Evolutionary conservation across 2,329 filamentous ascomycete species (phyloP), one percentile per base, ranked within the genome.

Genomic region (Balansia obtecta): DNA sequence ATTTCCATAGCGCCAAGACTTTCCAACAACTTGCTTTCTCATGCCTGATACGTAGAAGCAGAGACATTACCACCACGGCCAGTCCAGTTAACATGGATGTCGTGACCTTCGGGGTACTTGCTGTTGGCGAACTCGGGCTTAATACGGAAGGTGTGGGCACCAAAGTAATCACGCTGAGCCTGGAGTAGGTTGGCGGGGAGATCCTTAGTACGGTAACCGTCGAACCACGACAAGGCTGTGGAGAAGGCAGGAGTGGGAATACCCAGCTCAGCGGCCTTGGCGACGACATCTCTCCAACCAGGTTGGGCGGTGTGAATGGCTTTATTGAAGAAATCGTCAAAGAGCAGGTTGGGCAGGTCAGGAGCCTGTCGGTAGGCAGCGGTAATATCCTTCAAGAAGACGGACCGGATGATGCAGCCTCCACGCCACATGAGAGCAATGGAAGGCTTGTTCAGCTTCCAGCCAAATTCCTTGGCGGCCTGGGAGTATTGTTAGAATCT

Each of bases 381-480:
- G 62, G 93, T 98, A 75, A 98, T 98, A 71, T 98, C 91, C 84
- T 97, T 97, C 60, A 98, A 77, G 88, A 98, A 98, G 67, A 98
- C 93, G 59, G 93, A 97, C 71, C 93, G 91, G 76, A 98, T 98
- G 65, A 98, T 98, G 82, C 93, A 98, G 62, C 93, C 93, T 76
- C 93, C 93, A 70, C 93, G 88, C 93, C 93, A 98, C 93, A 98
- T 98, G 68, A 98, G 86, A 62, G 93, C 93, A 66, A 98, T 98
- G 63, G 94, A 95, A 58, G 93, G 93, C 86, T 97, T 97, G 86
- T 98, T 96, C 62, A 98, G 85, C 82, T 96, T 96, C 93, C 93
- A 98, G 62, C 74, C 72, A 77, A 94, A 98, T 71, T 97, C 88
- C 73, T 85, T 89, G 71, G 91, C 93, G 61, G 93, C 91, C 87